Conservation (phyloP, 805 yeast genomes). For the Helenozyma baotianmanensis region DNA sequence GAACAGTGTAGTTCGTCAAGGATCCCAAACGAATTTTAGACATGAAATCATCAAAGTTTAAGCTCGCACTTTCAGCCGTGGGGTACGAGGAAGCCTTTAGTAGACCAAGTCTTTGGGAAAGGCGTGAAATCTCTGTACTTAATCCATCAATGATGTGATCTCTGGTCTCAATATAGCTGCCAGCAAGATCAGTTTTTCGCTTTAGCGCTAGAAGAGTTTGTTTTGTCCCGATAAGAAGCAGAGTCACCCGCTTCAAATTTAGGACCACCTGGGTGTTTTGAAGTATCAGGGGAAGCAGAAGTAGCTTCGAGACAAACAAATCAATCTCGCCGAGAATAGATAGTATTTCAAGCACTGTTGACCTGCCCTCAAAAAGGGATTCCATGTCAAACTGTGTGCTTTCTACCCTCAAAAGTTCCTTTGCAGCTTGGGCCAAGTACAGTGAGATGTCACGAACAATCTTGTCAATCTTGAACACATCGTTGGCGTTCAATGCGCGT, state of each 20-base stretch:
- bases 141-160: too few relatives aligned
- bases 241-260: conserved; percentile 5
- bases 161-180: too few relatives aligned
- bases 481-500: conserved; percentile 9
- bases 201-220: neutral
- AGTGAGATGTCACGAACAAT: conserved; percentile 24
- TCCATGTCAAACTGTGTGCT: neutral
- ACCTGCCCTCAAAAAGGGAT: neutral
- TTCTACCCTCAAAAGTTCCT: neutral
- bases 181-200: too few relatives aligned
- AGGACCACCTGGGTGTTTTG: conserved; percentile 2
- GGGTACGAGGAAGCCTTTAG: neutral
- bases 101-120: too few relatives aligned
- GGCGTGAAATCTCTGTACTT: too few relatives aligned
- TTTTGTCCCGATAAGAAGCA: conserved; percentile 1
- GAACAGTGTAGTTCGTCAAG: conserved; percentile 3
- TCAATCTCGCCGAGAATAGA: neutral
- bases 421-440: conserved; percentile 18
- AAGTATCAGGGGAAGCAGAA: neutral
- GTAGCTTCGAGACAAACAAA: conserved; percentile 1
- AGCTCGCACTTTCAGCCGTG: conserved; percentile 1
- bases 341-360: too few relatives aligned
- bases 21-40: neutral
- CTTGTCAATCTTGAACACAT: conserved; percentile 23
- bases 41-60: neutral